Percentiles rank a stretch among this genome's conserved stretches.
These are phyloP conservation scores for Trichosanthes cucumerina DNA, from an alignment of 306 rosid genomes.

Conservation along the genomic window DNA sequence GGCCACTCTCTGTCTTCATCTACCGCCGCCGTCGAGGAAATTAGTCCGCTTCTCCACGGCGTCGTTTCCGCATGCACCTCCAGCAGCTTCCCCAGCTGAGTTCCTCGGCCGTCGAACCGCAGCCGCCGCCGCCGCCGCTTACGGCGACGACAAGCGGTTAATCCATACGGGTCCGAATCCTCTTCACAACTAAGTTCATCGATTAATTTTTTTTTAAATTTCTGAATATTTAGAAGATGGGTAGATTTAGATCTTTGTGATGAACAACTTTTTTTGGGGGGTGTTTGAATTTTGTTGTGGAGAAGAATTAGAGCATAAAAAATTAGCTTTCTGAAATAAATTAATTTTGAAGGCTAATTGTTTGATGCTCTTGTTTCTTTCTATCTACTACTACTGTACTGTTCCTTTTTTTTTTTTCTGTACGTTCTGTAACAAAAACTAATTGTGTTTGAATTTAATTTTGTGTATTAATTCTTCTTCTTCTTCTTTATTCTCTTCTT, in stretches of 20 bases:
- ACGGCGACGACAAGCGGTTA: slow-evolving; percentile 50
- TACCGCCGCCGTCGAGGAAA: slow-evolving; percentile 19
- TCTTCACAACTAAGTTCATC: slow-evolving; percentile 60
- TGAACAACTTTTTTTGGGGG: neutral
- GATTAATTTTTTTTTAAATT: neutral
- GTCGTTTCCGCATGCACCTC: slow-evolving; percentile 32
- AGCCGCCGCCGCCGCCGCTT: slow-evolving; percentile 8
- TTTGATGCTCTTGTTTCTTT: slow-evolving; percentile 12
- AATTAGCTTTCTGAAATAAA: neutral
- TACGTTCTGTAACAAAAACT: slow-evolving; percentile 2
- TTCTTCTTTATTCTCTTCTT: neutral
- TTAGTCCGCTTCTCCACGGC: slow-evolving; percentile 15
- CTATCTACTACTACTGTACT: neutral
- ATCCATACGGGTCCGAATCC: slow-evolving; percentile 94
- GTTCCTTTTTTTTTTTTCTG: neutral
- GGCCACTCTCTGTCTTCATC: slow-evolving; percentile 20
- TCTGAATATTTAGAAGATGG: neutral
- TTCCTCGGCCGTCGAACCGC: neutral
- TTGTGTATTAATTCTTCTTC: slow-evolving; percentile 5
- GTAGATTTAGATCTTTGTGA: neutral
- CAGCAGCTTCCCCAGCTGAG: slow-evolving; percentile 1
- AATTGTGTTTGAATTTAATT: neutral
- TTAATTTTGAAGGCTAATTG: neutral
- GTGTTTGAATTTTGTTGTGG: neutral
- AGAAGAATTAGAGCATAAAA: slow-evolving; percentile 11